Evolutionary conservation across 2,329 filamentous ascomycete species (phyloP).

Genomic region (Penicillium rolfsii): DNA sequence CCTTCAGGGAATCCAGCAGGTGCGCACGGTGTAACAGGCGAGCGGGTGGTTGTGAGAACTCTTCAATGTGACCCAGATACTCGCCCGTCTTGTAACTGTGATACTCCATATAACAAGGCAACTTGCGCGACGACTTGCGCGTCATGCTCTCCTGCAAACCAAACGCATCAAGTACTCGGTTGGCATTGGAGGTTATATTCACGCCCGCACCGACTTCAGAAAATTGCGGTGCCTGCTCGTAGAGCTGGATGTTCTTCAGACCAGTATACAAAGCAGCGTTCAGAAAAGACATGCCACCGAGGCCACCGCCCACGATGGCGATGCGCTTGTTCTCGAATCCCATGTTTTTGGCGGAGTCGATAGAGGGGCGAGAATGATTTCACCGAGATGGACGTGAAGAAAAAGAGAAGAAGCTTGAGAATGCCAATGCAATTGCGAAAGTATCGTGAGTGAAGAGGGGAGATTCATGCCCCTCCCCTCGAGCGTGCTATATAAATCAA

Average conservation of each 20-base stretch:
- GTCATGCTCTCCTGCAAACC: conserved; percentile 38
- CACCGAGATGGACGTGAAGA: background rate
- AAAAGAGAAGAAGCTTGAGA: background rate
- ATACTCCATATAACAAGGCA: conserved; percentile 38
- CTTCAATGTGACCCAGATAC: conserved; percentile 36
- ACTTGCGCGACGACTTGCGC: conserved; percentile 40
- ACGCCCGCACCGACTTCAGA: conserved; percentile 45
- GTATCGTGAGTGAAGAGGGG: background rate
- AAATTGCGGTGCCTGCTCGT: conserved; percentile 44
- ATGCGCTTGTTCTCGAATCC: conserved; percentile 36
- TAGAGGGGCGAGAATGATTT: background rate
- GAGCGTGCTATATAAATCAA: conserved; percentile 14
- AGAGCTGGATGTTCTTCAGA: conserved; percentile 38
- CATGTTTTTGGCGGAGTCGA: conserved; percentile 18
- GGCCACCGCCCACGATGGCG: conserved; percentile 42
- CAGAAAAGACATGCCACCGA: conserved; percentile 43
- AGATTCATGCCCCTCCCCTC: background rate
- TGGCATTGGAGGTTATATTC: conserved; percentile 44
- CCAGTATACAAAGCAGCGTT: conserved; percentile 42
- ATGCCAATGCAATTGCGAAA: background rate
- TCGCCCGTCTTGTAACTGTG: conserved; percentile 33
- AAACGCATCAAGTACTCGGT: conserved; percentile 38
- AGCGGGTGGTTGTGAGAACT: conserved; percentile 32
- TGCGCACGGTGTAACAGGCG: conserved; percentile 39
- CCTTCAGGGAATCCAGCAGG: conserved; percentile 42